Conservation (phyloP, 768 basidiomycete genomes). For the Psilocybe azurescens region DNA sequence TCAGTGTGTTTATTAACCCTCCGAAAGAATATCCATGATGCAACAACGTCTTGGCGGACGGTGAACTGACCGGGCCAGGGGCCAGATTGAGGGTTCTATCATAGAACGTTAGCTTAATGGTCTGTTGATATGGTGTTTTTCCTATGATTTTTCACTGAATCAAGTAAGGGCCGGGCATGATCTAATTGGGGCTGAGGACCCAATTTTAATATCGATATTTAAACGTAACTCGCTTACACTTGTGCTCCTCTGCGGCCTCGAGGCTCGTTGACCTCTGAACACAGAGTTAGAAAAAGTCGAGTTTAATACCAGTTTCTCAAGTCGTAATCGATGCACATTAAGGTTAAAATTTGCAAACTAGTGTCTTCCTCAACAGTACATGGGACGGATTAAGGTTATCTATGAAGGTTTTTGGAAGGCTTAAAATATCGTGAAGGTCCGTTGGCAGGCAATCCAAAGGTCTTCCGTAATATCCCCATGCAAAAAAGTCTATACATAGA, state of each 20-base stretch:
- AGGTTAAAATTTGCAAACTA: background rate
- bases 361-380: background rate
- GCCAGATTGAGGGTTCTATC: too few relatives aligned
- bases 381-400: background rate
- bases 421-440: slow-evolving; percentile 1
- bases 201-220: background rate
- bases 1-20: background rate
- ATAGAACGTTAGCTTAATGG: background rate
- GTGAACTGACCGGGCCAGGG: background rate
- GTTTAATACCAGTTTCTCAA: background rate
- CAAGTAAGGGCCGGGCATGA: background rate
- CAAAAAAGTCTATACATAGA: slow-evolving; percentile 7
- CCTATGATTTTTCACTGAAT: background rate
- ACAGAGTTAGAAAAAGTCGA: background rate
- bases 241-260: background rate
- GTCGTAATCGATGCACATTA: background rate
- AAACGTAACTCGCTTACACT: background rate
- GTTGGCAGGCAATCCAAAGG: slow-evolving; percentile 5
- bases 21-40: too few relatives aligned
- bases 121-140: background rate
- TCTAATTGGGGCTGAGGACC: background rate
- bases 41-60: background rate
- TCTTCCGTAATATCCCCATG: slow-evolving; percentile 4
- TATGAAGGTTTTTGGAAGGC: background rate
- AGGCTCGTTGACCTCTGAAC: background rate